phyloP scores from a whole-genome alignment of 2,329 filamentous ascomycete genomes.

The Apiospora sp. region DNA sequence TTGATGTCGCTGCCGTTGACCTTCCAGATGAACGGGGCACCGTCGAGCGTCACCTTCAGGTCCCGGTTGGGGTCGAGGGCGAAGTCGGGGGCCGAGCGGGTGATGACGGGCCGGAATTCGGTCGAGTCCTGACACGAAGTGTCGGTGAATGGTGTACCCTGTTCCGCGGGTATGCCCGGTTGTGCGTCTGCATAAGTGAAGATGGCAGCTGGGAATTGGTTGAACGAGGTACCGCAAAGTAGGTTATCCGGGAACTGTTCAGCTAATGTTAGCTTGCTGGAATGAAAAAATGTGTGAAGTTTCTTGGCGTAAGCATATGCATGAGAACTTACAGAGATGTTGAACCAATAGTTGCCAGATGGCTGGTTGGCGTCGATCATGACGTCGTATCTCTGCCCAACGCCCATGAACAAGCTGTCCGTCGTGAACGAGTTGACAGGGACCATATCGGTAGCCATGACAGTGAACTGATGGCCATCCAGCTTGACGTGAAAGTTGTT shows the following conservation, averaged over 20 bases:
- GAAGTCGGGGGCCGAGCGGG: slow-evolving; percentile 38
- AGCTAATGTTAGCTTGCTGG: neutral
- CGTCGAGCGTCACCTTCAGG: slow-evolving; percentile 21
- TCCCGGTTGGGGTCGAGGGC: slow-evolving; percentile 17
- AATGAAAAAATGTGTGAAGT: neutral
- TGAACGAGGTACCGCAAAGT: slow-evolving; percentile 44
- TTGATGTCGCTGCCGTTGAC: slow-evolving; percentile 32
- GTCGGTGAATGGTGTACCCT: slow-evolving; percentile 35
- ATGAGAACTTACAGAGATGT: slow-evolving; percentile 40
- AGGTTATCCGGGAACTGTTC: slow-evolving; percentile 22
- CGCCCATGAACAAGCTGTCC: slow-evolving; percentile 57
- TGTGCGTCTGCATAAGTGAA: slow-evolving; percentile 48
- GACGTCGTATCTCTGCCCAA: slow-evolving; percentile 57
- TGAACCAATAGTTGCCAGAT: slow-evolving; percentile 52
- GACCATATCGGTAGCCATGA: slow-evolving; percentile 61
- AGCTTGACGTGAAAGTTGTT: slow-evolving; percentile 59
- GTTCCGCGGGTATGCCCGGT: slow-evolving; percentile 39
- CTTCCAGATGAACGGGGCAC: slow-evolving; percentile 25
- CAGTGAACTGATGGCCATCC: slow-evolving; percentile 56
- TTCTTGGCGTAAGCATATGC: too few species aligned
- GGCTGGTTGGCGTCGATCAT: slow-evolving; percentile 51
- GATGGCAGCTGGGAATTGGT: slow-evolving; percentile 46
- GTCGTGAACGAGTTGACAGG: slow-evolving; percentile 58
- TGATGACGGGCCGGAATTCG: slow-evolving; percentile 37
- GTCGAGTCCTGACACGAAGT: slow-evolving; percentile 33